phyloP scores from a whole-genome alignment of 31 red algal genomes.

The Asparagopsis taxiformis region DNA sequence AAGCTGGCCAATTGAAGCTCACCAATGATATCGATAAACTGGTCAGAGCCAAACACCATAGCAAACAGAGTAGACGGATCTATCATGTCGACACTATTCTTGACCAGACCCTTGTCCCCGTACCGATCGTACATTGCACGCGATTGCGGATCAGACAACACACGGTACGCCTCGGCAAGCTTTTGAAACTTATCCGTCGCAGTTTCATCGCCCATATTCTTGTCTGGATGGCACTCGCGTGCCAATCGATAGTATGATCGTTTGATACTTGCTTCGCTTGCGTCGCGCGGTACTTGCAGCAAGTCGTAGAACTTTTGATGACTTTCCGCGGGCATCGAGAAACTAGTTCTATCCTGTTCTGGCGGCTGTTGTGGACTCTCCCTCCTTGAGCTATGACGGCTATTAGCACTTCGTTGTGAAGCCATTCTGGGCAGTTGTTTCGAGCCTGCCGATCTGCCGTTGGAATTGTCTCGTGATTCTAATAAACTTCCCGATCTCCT shows the following conservation, averaged over 20 bases:
- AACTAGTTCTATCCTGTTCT: not conserved
- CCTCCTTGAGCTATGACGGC: not conserved
- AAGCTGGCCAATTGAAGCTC: conserved; percentile 68
- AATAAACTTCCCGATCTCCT: not conserved
- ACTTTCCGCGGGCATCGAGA: conserved; percentile 1
- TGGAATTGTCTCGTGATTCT: not conserved
- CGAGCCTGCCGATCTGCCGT: not conserved
- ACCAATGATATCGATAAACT: conserved; percentile 68
- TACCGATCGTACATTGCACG: conserved; percentile 71
- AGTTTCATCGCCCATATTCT: conserved; percentile 66
- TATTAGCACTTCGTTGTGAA: not conserved
- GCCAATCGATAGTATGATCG: conserved; percentile 80
- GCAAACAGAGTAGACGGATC: conserved; percentile 81
- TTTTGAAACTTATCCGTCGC: conserved; percentile 74
- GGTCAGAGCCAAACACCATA: conserved; percentile 84
- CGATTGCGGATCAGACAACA: conserved; percentile 64
- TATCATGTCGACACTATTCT: conserved; percentile 60
- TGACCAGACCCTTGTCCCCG: conserved; percentile 52
- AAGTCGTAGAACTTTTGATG: conserved; percentile 72
- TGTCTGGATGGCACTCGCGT: conserved; percentile 86
- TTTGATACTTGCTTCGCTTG: conserved; percentile 79
- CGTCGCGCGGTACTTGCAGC: conserved; percentile 69
- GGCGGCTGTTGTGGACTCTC: not conserved
- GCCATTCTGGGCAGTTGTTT: not conserved
- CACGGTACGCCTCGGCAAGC: conserved; percentile 67